A percentile compares a stretch with the other conserved stretches of the same genome.
phyloP scores from a whole-genome alignment of 2,329 filamentous ascomycete species.

The Ascochyta clinopodiicola region DNA sequence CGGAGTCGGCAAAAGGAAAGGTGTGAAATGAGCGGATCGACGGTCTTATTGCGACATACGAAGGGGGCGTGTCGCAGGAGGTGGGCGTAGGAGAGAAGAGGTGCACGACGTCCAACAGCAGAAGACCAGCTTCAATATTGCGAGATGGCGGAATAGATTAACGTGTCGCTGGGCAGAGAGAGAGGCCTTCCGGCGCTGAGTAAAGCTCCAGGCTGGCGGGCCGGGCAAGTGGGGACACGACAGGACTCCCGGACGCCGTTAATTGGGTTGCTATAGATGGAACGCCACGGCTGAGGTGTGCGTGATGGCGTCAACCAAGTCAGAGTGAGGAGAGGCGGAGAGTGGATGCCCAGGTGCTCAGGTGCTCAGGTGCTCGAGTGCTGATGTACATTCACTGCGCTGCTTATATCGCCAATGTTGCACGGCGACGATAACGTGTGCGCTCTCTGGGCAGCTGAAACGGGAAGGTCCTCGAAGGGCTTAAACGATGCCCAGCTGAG shows the following conservation, averaged over 20 bases:
- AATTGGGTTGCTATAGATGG: slow-evolving; percentile 25
- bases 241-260: slow-evolving; percentile 21
- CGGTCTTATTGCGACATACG: slow-evolving; percentile 23
- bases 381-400: neutral
- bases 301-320: slow-evolving; percentile 1
- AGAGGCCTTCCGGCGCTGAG: slow-evolving; percentile 22
- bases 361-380: neutral
- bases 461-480: slow-evolving; percentile 29
- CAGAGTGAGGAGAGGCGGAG: neutral
- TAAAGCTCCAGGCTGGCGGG: slow-evolving; percentile 24
- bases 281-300: slow-evolving; percentile 12
- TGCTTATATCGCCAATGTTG: neutral
- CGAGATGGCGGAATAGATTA: slow-evolving; percentile 33
- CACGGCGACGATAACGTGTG: slow-evolving; percentile 21
- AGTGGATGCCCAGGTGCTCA: neutral
- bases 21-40: slow-evolving; percentile 10
- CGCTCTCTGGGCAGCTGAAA: slow-evolving; percentile 34
- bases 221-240: slow-evolving; percentile 19
- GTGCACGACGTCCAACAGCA: neutral
- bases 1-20: slow-evolving; percentile 3
- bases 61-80: slow-evolving; percentile 5
- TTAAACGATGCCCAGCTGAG: slow-evolving; percentile 29
- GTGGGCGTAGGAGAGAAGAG: slow-evolving; percentile 13
- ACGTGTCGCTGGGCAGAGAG: slow-evolving; percentile 20
- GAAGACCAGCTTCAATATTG: slow-evolving; percentile 43